These are phyloP conservation scores for Coprinopsis marcescibilis DNA, from an alignment of 768 basidiomycete species.

Conservation along the genomic window DNA sequence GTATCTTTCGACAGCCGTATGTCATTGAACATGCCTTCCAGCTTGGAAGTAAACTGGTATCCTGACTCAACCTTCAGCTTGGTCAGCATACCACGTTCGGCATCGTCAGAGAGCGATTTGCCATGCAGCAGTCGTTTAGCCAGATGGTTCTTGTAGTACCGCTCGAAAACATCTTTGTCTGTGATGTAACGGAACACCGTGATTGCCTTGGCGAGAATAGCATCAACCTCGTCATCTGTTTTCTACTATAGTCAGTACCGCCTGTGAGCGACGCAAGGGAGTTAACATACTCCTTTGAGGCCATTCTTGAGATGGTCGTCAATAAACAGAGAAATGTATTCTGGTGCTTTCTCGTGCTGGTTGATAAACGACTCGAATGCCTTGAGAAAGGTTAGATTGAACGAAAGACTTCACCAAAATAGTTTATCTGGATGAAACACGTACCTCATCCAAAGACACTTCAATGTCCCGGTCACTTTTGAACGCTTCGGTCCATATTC, in stretches of 20 bases:
- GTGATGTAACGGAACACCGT: constrained; percentile 89
- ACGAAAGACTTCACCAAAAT: not conserved
- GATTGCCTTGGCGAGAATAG: constrained; percentile 90
- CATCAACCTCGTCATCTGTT: constrained; percentile 89
- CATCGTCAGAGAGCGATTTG: constrained; percentile 93
- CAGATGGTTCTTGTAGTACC: constrained; percentile 95
- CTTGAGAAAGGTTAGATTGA: constrained; percentile 32
- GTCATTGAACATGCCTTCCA: constrained; percentile 99
- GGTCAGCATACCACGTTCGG: constrained; percentile 94
- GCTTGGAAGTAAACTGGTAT: constrained; percentile 92
- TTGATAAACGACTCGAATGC: constrained; percentile 93
- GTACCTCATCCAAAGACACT: constrained; percentile 78
- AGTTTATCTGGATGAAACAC: constrained; percentile 12
- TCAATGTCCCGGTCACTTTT: constrained; percentile 70
- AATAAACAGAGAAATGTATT: constrained; percentile 94
- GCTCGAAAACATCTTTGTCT: constrained; percentile 97
- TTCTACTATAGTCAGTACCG: constrained; percentile 48
- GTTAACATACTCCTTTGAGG: constrained; percentile 74
- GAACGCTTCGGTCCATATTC: constrained; percentile 67
- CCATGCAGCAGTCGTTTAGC: constrained; percentile 84
- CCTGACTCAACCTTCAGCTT: constrained; percentile 97
- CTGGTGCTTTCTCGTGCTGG: constrained; percentile 77
- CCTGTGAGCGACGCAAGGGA: not conserved
- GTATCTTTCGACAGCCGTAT: constrained; percentile 86
- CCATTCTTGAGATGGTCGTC: constrained; percentile 96